Conservation (phyloP, 495 filamentous ascomycete genomes). For the Thermochaetoides thermophila region DNA sequence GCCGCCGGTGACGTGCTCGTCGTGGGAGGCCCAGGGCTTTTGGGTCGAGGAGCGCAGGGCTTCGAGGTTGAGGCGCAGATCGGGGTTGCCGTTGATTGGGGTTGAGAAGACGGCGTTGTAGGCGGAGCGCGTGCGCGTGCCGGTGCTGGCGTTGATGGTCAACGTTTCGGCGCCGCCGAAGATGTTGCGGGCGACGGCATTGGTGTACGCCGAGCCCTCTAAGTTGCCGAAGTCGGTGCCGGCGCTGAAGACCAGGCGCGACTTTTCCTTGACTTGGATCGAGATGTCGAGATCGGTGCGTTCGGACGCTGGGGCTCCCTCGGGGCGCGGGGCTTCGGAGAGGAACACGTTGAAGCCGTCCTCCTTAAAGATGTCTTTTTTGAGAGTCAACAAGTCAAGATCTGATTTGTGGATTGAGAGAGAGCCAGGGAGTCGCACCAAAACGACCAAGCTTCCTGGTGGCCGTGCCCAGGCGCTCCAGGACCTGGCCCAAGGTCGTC, state of each 20-base stretch:
- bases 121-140: conserved; percentile 76
- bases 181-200: conserved; percentile 72
- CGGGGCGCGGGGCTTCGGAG: conserved; percentile 38
- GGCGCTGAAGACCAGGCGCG: conserved; percentile 67
- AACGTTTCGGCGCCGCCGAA: conserved; percentile 91
- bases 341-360: conserved; percentile 67
- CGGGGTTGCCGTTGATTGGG: conserved; percentile 65
- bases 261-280: conserved; percentile 61
- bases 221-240: conserved; percentile 84
- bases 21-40: conserved; percentile 84
- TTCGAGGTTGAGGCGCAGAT: conserved; percentile 59
- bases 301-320: conserved; percentile 38
- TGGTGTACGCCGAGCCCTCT: conserved; percentile 82
- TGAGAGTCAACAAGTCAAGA: too few relatives aligned
- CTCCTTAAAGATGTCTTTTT: conserved; percentile 75
- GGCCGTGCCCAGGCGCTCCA: conserved; percentile 50
- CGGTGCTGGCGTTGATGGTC: conserved; percentile 62
- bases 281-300: conserved; percentile 66
- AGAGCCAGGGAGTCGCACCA: conserved; percentile 35
- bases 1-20: conserved; percentile 73
- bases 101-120: conserved; percentile 74
- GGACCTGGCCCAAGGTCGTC: conserved; percentile 63
- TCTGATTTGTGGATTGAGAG: conserved; percentile 1
- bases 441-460: conserved; percentile 65
- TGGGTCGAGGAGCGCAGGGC: conserved; percentile 65